A percentile compares a stretch with the other conserved stretches of the same genome.
Evolutionary conservation across 768 basidiomycete genomes (phyloP).

Genomic region (Serpula lacrymans): DNA sequence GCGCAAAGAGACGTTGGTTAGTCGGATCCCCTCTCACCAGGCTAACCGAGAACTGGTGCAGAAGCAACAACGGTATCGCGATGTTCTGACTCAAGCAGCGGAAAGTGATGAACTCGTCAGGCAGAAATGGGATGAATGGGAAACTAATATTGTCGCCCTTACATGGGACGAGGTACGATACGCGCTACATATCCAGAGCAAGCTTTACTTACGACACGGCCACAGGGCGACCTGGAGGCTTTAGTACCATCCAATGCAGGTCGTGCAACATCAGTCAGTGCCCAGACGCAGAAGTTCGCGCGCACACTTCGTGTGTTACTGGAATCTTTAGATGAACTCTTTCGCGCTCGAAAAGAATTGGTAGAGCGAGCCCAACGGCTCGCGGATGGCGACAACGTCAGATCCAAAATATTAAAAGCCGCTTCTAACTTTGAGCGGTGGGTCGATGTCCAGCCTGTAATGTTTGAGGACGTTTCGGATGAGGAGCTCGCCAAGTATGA

Average conservation of each 20-base stretch:
- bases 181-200: background rate
- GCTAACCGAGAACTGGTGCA: constrained; percentile 72
- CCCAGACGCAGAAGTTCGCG: constrained; percentile 58
- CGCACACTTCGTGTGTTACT: constrained; percentile 69
- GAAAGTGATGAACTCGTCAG: constrained; percentile 75
- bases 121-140: constrained; percentile 89
- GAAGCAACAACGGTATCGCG: constrained; percentile 68
- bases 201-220: constrained; percentile 6
- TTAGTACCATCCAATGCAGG: constrained; percentile 51
- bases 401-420: constrained; percentile 59
- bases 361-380: constrained; percentile 62
- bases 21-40: constrained; percentile 68
- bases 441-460: constrained; percentile 71
- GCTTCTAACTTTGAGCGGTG: constrained; percentile 65
- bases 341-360: constrained; percentile 55
- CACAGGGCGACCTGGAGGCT: constrained; percentile 61
- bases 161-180: constrained; percentile 57
- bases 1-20: constrained; percentile 45
- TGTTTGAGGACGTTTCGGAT: constrained; percentile 84
- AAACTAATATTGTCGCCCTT: constrained; percentile 63
- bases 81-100: constrained; percentile 67
- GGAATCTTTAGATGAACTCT: constrained; percentile 77
- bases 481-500: constrained; percentile 82
- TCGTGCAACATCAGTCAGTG: constrained; percentile 34
- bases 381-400: constrained; percentile 70